Evolutionary conservation across 1,139 yeast species (phyloP).

Genomic region (Debaryomyces sp.): DNA sequence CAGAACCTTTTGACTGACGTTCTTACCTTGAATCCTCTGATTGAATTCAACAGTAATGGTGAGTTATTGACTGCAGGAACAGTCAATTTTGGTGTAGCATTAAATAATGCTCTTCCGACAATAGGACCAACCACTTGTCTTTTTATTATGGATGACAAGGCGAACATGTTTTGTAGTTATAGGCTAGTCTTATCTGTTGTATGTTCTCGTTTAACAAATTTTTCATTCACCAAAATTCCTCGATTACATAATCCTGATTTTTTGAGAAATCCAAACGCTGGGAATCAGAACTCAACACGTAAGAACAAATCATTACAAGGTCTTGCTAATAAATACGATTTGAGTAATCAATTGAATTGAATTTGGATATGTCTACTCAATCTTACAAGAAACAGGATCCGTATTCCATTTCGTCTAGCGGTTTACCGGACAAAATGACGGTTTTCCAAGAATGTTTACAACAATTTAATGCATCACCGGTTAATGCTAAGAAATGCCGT

Average conservation of each 20-base stretch:
- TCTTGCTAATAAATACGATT: constrained; percentile 1
- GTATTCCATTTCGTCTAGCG: constrained; percentile 46
- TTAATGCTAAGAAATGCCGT: constrained; percentile 87
- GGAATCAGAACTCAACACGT: constrained; percentile 17
- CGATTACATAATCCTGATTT: constrained; percentile 8
- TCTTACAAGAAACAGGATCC: constrained; percentile 86
- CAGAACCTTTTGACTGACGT: constrained; percentile 93
- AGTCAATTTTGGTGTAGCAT: constrained; percentile 19
- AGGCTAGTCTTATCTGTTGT: background rate
- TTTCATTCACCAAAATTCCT: background rate
- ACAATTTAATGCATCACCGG: constrained; percentile 90
- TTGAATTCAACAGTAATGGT: constrained; percentile 7
- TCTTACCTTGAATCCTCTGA: constrained; percentile 44
- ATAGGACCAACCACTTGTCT: constrained; percentile 18
- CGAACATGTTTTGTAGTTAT: constrained; percentile 16
- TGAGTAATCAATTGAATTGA: constrained; percentile 6
- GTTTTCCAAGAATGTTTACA: constrained; percentile 95
- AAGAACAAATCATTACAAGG: constrained; percentile 8
- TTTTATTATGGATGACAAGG: constrained; percentile 20
- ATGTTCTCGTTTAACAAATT: constrained; percentile 1
- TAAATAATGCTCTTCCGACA: constrained; percentile 17
- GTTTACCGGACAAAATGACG: constrained; percentile 91
- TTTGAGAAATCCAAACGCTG: constrained; percentile 4
- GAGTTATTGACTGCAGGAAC: background rate
- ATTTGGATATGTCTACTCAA: constrained; percentile 65